phyloP scores from a whole-genome alignment of 805 yeast species.

The Starmerella riodocensis region DNA sequence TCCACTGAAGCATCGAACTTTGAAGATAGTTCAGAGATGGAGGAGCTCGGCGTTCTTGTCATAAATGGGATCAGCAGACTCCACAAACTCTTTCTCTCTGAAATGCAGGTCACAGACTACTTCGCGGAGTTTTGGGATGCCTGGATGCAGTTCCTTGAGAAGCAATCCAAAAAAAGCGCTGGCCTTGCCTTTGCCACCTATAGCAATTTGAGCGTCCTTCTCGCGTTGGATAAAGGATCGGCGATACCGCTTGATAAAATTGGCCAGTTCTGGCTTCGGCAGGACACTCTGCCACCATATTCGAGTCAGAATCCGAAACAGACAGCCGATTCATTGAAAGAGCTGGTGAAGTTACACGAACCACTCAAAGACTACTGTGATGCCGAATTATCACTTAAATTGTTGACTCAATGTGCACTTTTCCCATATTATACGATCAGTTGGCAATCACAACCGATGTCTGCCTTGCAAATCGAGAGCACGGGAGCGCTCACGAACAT shows the following conservation, averaged over 20 bases:
- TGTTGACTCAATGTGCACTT: constrained; percentile 14
- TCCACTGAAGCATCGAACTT: constrained; percentile 9
- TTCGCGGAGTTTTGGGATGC: constrained; percentile 41
- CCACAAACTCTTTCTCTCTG: constrained; percentile 38
- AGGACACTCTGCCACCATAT: constrained; percentile 28
- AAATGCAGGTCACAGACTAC: constrained; percentile 25
- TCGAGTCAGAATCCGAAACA: constrained; percentile 32
- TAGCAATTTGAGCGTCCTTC: constrained; percentile 37
- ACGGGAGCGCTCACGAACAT: constrained; percentile 34
- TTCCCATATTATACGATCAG: constrained; percentile 14
- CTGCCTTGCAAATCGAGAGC: constrained; percentile 52
- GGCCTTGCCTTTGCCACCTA: constrained; percentile 46
- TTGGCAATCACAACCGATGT: constrained; percentile 25
- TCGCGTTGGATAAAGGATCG: constrained; percentile 26
- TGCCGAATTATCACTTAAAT: constrained; percentile 1
- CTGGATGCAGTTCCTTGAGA: constrained; percentile 38
- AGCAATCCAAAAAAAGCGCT: constrained; percentile 34
- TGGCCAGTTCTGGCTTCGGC: constrained; percentile 32
- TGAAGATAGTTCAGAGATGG: constrained; percentile 30
- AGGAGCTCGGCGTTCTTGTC: constrained; percentile 50
- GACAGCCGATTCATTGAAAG: constrained; percentile 45
- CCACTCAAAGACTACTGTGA: constrained; percentile 3
- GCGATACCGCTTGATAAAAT: constrained; percentile 14
- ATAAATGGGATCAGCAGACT: constrained; percentile 55
- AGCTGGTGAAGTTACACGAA: constrained; percentile 11